phyloP scores from a whole-genome alignment of 1,139 yeast genomes.

The Candida anutae region DNA sequence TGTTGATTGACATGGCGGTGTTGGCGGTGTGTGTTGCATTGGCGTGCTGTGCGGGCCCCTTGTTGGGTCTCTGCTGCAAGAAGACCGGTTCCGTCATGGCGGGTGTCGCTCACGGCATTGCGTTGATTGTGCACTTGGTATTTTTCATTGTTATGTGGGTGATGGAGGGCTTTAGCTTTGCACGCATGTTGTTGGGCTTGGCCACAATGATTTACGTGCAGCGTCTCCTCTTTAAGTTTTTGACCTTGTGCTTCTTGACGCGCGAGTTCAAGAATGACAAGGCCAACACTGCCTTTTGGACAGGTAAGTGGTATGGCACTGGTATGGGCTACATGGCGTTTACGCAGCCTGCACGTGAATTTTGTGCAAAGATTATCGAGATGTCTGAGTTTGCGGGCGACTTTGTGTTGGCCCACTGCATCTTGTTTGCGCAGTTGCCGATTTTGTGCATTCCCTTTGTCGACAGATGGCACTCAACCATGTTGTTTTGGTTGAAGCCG shows the following conservation, averaged over 20 bases:
- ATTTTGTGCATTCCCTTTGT: conserved; percentile 75
- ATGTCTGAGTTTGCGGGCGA: conserved; percentile 96
- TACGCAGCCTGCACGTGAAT: conserved; percentile 96
- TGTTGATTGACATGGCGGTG: conserved; percentile 83
- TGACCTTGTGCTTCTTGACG: conserved; percentile 74
- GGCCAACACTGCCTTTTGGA: conserved; percentile 98
- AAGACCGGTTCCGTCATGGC: conserved; percentile 97
- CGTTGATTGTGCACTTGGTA: conserved; percentile 76
- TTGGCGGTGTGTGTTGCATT: conserved; percentile 64
- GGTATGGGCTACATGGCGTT: conserved; percentile 94
- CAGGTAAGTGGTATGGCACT: conserved; percentile 97
- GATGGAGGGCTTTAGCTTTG: conserved; percentile 83
- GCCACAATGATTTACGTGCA: conserved; percentile 80
- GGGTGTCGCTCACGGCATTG: conserved; percentile 91
- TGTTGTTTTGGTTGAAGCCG: conserved; percentile 98
- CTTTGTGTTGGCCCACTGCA: conserved; percentile 82
- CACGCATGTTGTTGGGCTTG: conserved; percentile 82
- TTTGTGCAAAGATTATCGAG: conserved; percentile 88
- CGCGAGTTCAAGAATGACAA: conserved; percentile 98
- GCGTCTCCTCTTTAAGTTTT: conserved; percentile 78
- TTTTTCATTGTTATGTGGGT: conserved; percentile 97
- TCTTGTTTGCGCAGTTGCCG: conserved; percentile 87
- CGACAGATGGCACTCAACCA: conserved; percentile 97
- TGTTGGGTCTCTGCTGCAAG: conserved; percentile 92
- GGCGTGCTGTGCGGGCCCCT: conserved; percentile 97